These are phyloP conservation scores for Luzula sylvatica DNA, from an alignment of 176 grass and related monocot species.

Conservation along the genomic window DNA sequence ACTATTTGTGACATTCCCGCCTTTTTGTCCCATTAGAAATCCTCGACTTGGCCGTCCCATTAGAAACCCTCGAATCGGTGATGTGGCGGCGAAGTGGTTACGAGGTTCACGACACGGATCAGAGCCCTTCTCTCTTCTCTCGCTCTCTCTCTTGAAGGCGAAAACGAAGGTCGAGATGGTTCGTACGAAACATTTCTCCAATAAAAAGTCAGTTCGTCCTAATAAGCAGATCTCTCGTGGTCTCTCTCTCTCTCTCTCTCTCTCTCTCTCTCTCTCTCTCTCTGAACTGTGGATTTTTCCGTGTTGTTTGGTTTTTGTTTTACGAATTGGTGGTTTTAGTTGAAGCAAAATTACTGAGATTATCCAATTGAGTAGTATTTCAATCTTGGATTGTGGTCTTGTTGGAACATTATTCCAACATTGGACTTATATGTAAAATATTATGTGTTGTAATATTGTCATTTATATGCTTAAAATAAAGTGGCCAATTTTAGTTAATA, in stretches of 20 bases:
- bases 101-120: too few species aligned
- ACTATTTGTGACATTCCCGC: background rate
- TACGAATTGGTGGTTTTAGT: background rate
- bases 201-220: background rate
- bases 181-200: slow-evolving; percentile 7
- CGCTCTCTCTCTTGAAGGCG: background rate
- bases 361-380: too few species aligned
- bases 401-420: too few species aligned
- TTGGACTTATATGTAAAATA: too few species aligned
- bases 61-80: too few species aligned
- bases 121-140: too few species aligned
- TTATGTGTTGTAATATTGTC: too few species aligned
- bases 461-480: too few species aligned
- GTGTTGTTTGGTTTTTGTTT: background rate
- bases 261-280: background rate
- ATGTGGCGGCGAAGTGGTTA: too few species aligned
- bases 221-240: background rate
- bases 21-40: background rate
- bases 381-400: background rate
- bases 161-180: background rate
- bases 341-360: background rate
- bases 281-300: too few species aligned
- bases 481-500: too few species aligned
- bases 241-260: background rate
- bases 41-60: too few species aligned